A percentile compares a stretch with the other conserved stretches of the same genome.
Conservation (phyloP, 805 yeast genomes). For the Pichia thaimueangensis region DNA sequence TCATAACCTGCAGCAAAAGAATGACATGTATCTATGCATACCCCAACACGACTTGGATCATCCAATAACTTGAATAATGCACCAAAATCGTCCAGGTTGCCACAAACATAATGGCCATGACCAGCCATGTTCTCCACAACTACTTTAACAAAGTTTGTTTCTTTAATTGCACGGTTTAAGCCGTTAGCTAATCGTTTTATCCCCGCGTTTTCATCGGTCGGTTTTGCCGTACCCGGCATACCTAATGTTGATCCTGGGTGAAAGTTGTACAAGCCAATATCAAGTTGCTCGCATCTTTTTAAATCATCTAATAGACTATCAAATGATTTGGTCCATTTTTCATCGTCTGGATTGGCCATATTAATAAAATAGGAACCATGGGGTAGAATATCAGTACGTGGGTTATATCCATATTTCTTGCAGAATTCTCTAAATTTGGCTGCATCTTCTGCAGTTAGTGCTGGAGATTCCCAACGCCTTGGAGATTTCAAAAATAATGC, state of each 20-base stretch:
- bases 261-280: conserved; percentile 81
- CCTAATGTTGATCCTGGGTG: conserved; percentile 90
- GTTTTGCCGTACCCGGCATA: conserved; percentile 47
- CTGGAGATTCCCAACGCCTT: conserved; percentile 85
- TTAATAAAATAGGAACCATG: conserved; percentile 95
- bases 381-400: conserved; percentile 76
- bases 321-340: conserved; percentile 69
- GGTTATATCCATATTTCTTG: conserved; percentile 56
- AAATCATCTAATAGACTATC: conserved; percentile 81
- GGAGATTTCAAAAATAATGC: conserved; percentile 90
- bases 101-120: conserved; percentile 85
- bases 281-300: conserved; percentile 75
- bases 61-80: conserved; percentile 74
- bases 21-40: conserved; percentile 95
- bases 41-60: conserved; percentile 82
- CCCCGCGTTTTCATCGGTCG: conserved; percentile 27
- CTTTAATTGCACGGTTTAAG: conserved; percentile 69
- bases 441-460: conserved; percentile 60
- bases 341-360: conserved; percentile 82
- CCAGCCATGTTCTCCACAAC: conserved; percentile 98
- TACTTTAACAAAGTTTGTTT: conserved; percentile 74
- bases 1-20: conserved; percentile 96
- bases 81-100: conserved; percentile 65
- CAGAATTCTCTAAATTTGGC: conserved; percentile 60
- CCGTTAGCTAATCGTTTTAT: conserved; percentile 59